Percentiles rank a stretch among this genome's conserved stretches.
These are phyloP conservation scores for Fraxinus excelsior DNA, from an alignment of 257 asterid species.

Conservation along the genomic window DNA sequence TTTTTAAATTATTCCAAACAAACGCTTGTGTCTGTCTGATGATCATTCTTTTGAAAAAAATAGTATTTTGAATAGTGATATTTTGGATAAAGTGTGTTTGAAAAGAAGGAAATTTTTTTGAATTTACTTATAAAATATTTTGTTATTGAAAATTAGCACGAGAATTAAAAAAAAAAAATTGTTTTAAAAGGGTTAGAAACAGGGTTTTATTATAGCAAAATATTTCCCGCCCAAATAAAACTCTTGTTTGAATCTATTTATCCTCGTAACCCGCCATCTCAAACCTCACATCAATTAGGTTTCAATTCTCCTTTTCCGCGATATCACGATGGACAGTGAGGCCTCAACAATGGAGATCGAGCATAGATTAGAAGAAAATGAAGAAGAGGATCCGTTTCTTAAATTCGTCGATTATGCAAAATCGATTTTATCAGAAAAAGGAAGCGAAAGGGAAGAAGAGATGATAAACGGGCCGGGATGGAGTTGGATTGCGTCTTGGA, in stretches of 20 bases:
- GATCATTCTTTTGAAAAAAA: no score
- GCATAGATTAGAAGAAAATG: constrained; percentile 33
- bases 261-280: not conserved
- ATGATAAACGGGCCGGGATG: constrained; percentile 58
- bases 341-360: constrained; percentile 53
- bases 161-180: no score
- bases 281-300: constrained; percentile 35
- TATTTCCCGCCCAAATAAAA: constrained; percentile 32
- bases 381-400: constrained; percentile 61
- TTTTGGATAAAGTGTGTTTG: no score
- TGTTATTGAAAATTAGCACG: no score
- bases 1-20: no score
- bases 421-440: constrained; percentile 41
- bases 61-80: no score
- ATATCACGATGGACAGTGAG: constrained; percentile 38
- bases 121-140: no score
- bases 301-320: constrained; percentile 24
- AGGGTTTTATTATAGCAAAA: not conserved
- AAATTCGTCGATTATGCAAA: constrained; percentile 63
- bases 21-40: no score
- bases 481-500: constrained; percentile 82
- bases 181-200: no score
- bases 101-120: no score
- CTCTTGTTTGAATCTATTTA: not conserved
- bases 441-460: constrained; percentile 40